Percentiles rank a stretch among this genome's conserved stretches.
These are phyloP conservation scores for Entophlyctis helioformis DNA, from an alignment of 192 early-diverging fungal species.

Conservation along the genomic window DNA sequence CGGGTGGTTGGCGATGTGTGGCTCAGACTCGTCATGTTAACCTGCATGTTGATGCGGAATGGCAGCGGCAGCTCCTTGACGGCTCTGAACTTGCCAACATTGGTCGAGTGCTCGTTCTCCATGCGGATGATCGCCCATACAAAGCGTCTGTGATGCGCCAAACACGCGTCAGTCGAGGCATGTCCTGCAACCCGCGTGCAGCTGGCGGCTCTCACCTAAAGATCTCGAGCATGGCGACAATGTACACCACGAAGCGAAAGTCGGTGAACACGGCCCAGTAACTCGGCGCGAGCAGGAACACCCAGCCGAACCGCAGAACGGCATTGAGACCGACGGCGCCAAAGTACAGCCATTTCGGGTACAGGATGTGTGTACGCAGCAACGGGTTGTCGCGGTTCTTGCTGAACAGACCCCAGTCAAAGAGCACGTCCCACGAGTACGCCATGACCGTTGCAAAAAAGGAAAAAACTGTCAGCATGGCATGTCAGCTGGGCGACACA, in stretches of 20 bases:
- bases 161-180: background rate
- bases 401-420: slow-evolving; percentile 24
- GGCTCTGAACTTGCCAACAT: slow-evolving; percentile 30
- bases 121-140: slow-evolving; percentile 30
- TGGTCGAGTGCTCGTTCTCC: slow-evolving; percentile 37
- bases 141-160: slow-evolving; percentile 10
- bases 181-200: background rate
- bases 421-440: slow-evolving; percentile 29
- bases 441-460: slow-evolving; percentile 13
- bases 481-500: background rate
- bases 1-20: too few species aligned
- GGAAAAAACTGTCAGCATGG: slow-evolving; percentile 6
- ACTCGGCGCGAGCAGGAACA: slow-evolving; percentile 24
- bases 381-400: slow-evolving; percentile 11
- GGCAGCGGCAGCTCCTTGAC: slow-evolving; percentile 22
- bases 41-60: slow-evolving; percentile 8
- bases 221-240: slow-evolving; percentile 22
- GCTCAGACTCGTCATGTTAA: too few species aligned
- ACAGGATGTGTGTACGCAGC: slow-evolving; percentile 26
- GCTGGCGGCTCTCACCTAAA: slow-evolving; percentile 3
- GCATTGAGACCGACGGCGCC: slow-evolving; percentile 13
- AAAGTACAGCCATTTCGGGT: slow-evolving; percentile 21
- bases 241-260: slow-evolving; percentile 19
- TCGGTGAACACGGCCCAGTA: slow-evolving; percentile 26
- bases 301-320: slow-evolving; percentile 22